Conservation (phyloP, 345 rosid genomes). For the Turnera subulata region DNA sequence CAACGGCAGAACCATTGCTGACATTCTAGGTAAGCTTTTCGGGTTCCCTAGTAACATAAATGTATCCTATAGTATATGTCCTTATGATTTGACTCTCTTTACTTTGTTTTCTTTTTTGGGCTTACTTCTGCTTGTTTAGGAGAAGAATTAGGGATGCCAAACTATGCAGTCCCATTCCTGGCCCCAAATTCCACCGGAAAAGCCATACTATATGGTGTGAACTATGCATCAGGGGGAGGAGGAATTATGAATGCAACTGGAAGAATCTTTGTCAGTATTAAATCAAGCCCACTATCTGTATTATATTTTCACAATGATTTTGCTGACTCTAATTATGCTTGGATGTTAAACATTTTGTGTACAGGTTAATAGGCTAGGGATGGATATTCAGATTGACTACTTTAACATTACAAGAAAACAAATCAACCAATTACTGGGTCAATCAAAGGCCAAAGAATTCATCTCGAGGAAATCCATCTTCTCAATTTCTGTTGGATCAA, state of each 20-base stretch:
- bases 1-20: constrained; percentile 88
- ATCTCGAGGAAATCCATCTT: constrained; percentile 51
- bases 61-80: neutral
- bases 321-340: too few species aligned
- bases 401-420: constrained; percentile 68
- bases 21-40: constrained; percentile 50
- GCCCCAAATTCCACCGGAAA: constrained; percentile 76
- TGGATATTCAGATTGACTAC: constrained; percentile 84
- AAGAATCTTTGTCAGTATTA: constrained; percentile 59
- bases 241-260: constrained; percentile 93
- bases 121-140: constrained; percentile 30
- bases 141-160: constrained; percentile 67
- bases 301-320: too few species aligned
- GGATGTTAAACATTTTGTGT: neutral
- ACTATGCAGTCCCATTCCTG: constrained; percentile 66
- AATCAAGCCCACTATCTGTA: neutral
- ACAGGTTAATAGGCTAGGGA: constrained; percentile 76
- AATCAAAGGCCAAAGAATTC: constrained; percentile 61
- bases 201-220: constrained; percentile 62
- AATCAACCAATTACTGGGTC: constrained; percentile 60
- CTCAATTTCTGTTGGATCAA: constrained; percentile 79
- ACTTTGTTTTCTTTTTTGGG: neutral
- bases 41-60: too few species aligned
- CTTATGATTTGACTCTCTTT: neutral
- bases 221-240: constrained; percentile 95